Conservation (phyloP, 2,329 filamentous ascomycete species). For the Penicillium corylophilum region DNA sequence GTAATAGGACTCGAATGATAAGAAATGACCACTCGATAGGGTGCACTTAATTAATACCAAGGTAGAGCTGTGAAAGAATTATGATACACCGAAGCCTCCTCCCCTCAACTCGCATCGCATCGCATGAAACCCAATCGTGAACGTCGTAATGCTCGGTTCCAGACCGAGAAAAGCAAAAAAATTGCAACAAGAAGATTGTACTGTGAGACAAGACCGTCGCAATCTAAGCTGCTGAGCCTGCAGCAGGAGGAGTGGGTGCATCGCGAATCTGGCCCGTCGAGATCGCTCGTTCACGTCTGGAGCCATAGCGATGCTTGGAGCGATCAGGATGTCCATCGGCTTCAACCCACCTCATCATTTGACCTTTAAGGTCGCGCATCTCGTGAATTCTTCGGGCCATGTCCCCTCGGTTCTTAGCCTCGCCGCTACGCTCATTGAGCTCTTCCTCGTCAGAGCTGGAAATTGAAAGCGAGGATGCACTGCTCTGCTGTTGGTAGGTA, state of each 20-base stretch:
- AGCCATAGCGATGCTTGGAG: conserved; percentile 15
- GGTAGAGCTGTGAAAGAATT: not conserved
- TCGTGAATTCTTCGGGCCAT: conserved; percentile 32
- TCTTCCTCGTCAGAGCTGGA: conserved; percentile 60
- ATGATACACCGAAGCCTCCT: not conserved
- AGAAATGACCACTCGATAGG: not conserved
- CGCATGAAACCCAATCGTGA: conserved; percentile 15
- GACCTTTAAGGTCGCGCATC: conserved; percentile 39
- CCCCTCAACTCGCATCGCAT: conserved; percentile 4
- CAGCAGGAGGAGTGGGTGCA: not conserved
- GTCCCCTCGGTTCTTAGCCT: conserved; percentile 28
- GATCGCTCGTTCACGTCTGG: conserved; percentile 17
- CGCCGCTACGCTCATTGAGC: conserved; percentile 46
- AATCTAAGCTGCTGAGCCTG: conserved; percentile 3
- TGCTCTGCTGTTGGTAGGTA: conserved; percentile 55
- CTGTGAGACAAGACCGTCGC: not conserved
- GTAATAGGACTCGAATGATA: too few species aligned
- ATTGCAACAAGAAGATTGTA: not conserved
- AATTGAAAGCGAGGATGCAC: conserved; percentile 47
- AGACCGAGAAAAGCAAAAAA: conserved; percentile 11
- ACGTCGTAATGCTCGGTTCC: conserved; percentile 21
- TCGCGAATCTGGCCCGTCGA: conserved; percentile 12
- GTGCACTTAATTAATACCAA: not conserved
- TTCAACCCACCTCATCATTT: conserved; percentile 38
- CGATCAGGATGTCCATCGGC: conserved; percentile 26